Base-by-base conservation (phyloP, 2,329 filamentous ascomycete genomes). In the Macrophomina tecta region DNA sequence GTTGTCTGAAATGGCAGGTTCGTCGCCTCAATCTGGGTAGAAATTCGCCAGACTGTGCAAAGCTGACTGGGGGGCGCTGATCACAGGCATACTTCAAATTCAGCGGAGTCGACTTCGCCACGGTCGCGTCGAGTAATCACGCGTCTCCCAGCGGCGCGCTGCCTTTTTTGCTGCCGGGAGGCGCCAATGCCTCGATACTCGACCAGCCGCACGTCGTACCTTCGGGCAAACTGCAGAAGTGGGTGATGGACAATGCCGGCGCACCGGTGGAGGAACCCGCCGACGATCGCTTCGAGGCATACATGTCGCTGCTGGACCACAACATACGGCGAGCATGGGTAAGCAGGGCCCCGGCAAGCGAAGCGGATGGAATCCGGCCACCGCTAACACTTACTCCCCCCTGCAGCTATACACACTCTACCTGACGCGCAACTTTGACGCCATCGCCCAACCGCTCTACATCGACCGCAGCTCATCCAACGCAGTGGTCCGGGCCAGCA, bases 1-100 rank as follows among this genome's bases (percentile, higher is more conserved):
- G 89, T 67, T 99, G 95, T 82, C 83, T 98, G 74, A 97, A 94
- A 83, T 98, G 93, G 93, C 95, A 98, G 91, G 93, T 94, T 18
- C 11, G 49, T 28, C 40, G 16, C 28, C 38, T 42, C 40, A 9
- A 55, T 12, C 16, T 38, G 12, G 14, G 28, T 34, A 28, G 49
- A 49, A 40, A 23, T 52, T 23, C n/a, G 18, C 45, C 23, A 42
- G 45, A 38, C 7, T 34, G 14, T 12, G 4, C 9, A n/a, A 23
- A 40, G 32, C 46, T 67, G 18, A 60, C 60, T 23, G 16, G 36
- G n/a, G n/a, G n/a, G 11, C 14, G 18, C 62, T 46, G 56, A 14
- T 68, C 64, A n/a, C 69, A 97, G 93, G 89, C 93, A 36, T 95
- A 93, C 78, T 85, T 99, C 69, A 91, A 88, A 73, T 92, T 97